Conservation (phyloP, 331 rosid species). For the Rhamnella rubrinervis region DNA sequence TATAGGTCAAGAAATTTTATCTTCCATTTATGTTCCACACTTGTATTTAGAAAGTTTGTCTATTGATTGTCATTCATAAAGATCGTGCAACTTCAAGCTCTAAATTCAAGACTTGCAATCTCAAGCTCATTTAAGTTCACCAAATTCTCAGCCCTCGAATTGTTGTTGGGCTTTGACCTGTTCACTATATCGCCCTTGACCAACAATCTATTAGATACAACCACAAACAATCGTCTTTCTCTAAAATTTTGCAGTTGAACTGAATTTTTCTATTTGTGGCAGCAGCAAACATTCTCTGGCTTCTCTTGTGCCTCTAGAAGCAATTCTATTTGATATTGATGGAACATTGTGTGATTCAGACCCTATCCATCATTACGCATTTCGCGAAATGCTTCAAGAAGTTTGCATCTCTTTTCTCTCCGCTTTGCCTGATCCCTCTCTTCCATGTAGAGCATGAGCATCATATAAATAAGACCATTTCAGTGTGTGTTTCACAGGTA, state of each 20-base stretch:
- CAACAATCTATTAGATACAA: neutral
- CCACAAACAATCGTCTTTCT: neutral
- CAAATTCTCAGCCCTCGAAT: no score
- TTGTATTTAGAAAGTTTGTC: no score
- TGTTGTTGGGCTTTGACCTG: no score
- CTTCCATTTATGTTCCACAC: no score
- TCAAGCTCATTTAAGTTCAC: no score
- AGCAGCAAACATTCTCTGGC: slow-evolving; percentile 26
- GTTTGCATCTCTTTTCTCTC: slow-evolving; percentile 19
- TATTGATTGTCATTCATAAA: no score
- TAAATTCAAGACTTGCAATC: no score
- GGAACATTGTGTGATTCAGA: slow-evolving; percentile 52
- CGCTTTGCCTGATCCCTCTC: neutral
- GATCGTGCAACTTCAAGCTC: no score
- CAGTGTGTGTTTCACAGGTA: slow-evolving; percentile 20
- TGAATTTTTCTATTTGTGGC: slow-evolving; percentile 1
- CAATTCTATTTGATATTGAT: slow-evolving; percentile 52
- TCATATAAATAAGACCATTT: neutral
- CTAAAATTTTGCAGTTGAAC: neutral
- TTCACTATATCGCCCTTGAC: no score
- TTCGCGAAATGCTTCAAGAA: slow-evolving; percentile 44
- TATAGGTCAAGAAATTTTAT: no score
- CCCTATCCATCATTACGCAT: slow-evolving; percentile 44
- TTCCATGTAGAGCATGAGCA: no score
- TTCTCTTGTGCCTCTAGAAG: slow-evolving; percentile 34